Conservation (phyloP, 805 yeast species). For the fission yeast (Schizosaccharomyces pombe) region ASM294v3 CU329670.1:3640501-3641000, state of each 20-base stretch:
- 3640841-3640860: slow-evolving; percentile 6
- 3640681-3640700: too few relatives aligned
- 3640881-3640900: slow-evolving; percentile 55
- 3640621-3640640: not conserved
- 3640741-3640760: too few relatives aligned
- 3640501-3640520: too few relatives aligned
- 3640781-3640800: not conserved
- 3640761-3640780: too few relatives aligned
- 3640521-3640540: not conserved
- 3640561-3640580: not conserved
- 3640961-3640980: slow-evolving; percentile 80
- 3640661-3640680: not conserved
- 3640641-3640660: too few relatives aligned
- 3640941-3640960: slow-evolving; percentile 62
- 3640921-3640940: slow-evolving; percentile 71
- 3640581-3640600: not conserved
- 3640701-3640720: too few relatives aligned
- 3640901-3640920: slow-evolving; percentile 36
- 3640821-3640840: not conserved
- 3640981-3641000: slow-evolving; percentile 96
- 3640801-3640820: not conserved
- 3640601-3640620: not conserved
- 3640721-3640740: too few relatives aligned
- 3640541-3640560: not conserved
- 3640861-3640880: slow-evolving; percentile 37